Evolutionary conservation across 202 grass and related monocot species (phyloP), one percentile per base, ranked within the genome.

Genomic region (Musa balbisiana): DNA sequence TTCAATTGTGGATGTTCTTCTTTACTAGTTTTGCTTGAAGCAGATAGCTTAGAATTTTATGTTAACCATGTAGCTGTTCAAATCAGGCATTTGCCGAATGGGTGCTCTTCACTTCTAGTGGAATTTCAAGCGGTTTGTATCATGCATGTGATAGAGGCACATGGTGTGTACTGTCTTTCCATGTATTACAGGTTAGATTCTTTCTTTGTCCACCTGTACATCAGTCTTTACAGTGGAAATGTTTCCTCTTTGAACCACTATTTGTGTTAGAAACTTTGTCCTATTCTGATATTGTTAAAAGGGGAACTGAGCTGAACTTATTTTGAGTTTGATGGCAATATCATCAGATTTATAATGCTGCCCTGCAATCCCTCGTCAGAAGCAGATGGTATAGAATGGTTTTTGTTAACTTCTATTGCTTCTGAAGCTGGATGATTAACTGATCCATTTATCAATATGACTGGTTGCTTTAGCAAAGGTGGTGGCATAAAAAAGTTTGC

Each of bases 101-200:
- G 94, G 85, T 98, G 75, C 84, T 97, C 78, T 98, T 86, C 79
- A 93, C 91, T 19, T 93, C 94, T 50, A 98, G 94, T 80, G 94
- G 94, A 79, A 89, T 98, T 86, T 98, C 88, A 68, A 98, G 94
- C 73, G 88, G 85, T 59, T 78, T 98, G 65, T 98, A 98, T 73
- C 94, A 98, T 86, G 88, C 94, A 77, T 98, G 95, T 78, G 95
- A 98, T 84, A 85, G 91, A 68, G 95, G 95, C 23, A 98, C 94
- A 69, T 98, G 95, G 95, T 98, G 95, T 73, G 77, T 98, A 81
- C 62, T 98, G 55, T 94, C 95, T 71, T 98, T 98, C 69, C 91
- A 53, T 88, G 95, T 92, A 79, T 80, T 98, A 76, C 95, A 98
- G 85, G 95, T 94, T 87, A 78, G 58, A 24, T 55, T 82, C 55